Evolutionary conservation across 148 eudicot species (phyloP), one percentile per base, ranked within the genome.

Genomic region (Camellia granthamiana): DNA sequence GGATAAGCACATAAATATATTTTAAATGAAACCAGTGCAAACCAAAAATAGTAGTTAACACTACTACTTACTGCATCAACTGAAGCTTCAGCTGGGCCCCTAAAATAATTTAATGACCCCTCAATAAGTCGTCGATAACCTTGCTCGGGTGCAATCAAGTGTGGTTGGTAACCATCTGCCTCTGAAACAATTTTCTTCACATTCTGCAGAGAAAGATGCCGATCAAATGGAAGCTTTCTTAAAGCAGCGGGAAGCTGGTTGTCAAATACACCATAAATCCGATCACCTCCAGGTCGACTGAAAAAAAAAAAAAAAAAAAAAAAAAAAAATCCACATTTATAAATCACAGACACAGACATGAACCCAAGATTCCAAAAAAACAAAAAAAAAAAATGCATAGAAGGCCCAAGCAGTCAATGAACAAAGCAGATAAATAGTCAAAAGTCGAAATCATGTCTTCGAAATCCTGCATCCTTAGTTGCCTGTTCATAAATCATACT

Each of bases 141-240:
- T 78, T 91, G 94, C 86, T 91, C 94, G 47, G 94, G 94, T 49
- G 94, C 94, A 63, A 91, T 91, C 69, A 91, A 82, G 78, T 91
- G 94, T 46, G 94, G 94, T 79, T 91, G 94, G 79, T 91, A 91
- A 65, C 94, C 94, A 85, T 91, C 94, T 69, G 94, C 88, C 83
- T 91, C 90, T 3, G 94, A 86, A 58, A 91, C 84, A 64, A 91
- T 84, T 80, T 84, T 91, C 72, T 60, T 88, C 66, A 91, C 94
- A 82, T 88, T 91, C 76, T 83, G 87, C n/a, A 87, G 58, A 59
- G 92, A 89, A 68, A 91, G 91, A 84, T 91, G 89, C 51, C 88
- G 86, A 79, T 91, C 94, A 78, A 91, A 91, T 6, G 92, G 92
- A 74, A 91, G 91, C 88, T 90, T 91, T 68, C 80, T 85, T 80